Evolutionary conservation across 768 basidiomycete species (phyloP), one percentile per base, ranked within the genome.

Genomic region (Stropharia rugosoannulata): DNA sequence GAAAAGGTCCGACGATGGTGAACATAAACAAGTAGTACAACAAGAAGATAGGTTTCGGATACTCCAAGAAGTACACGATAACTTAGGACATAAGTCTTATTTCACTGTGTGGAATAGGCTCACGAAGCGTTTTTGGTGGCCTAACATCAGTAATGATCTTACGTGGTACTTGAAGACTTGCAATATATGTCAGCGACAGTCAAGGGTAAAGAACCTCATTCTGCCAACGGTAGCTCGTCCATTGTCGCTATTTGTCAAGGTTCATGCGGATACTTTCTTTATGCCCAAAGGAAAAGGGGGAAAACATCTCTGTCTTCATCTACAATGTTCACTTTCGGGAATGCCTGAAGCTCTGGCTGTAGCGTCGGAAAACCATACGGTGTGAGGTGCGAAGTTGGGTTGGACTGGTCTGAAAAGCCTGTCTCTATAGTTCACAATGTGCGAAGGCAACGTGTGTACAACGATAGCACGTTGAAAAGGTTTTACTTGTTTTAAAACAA

Each of bases 201-300:
- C 65, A 0, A 56, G 58, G 0, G 7, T 51, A 0, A 66, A 68
- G 13, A 45, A 73, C 0, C 29, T 54, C 1, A 64, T 75, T 18
- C 68, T 63, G 6, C 66, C 56, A 0, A 59, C 53, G 0, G 61
- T 70, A 9, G 39, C 66, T 0, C 22, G 45, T 1, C 64, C 69
- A 2, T 52, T 62, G 0, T 50, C 63, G 3, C 55, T 72, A 0
- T 71, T 72, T 43, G 15, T 45, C 0, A 70, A 70, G 40, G 59
- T 70, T 0, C 64, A 76, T 38, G 59, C 70, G 1, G 69, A 77
- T 54, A 68, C 70, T 0, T 76, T 77, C 73, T 62, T 66, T 46
- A 69, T 78, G 68, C 64, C 56, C 3, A 25, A 42, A 32, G 67
- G 59, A 12, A 25, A 48, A 9, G 59, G 60, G 4, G 58, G 13